phyloP scores from a whole-genome alignment of 192 early-diverging fungal species.

The Backusella sp. region DNA sequence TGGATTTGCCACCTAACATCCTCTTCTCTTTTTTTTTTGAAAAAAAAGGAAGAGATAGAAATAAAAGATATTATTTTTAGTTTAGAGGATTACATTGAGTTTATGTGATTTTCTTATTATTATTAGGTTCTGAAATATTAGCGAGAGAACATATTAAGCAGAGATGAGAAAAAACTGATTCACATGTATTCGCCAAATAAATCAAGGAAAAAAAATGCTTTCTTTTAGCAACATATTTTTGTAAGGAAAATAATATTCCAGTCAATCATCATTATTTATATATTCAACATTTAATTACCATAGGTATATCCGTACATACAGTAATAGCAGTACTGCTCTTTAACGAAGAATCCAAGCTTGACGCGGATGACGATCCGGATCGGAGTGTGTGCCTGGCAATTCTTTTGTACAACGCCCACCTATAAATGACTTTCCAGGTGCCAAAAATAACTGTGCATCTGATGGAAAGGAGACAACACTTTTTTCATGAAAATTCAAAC shows the following conservation, averaged over 20 bases:
- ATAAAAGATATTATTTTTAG: not conserved
- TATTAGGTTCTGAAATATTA: too few relatives aligned
- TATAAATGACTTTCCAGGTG: not conserved
- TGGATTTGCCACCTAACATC: not conserved
- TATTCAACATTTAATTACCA: not conserved
- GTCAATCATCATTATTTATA: too few relatives aligned
- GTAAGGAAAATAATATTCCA: too few relatives aligned
- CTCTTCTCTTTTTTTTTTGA: not conserved
- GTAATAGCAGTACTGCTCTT: not conserved
- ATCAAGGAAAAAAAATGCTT: too few relatives aligned
- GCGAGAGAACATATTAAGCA: too few relatives aligned
- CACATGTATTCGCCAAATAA: too few relatives aligned
- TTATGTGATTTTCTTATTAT: not conserved
- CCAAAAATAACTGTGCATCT: conserved; percentile 4
- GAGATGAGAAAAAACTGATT: not conserved
- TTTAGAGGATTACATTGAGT: not conserved
- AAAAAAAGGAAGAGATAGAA: not conserved
- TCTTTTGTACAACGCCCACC: not conserved
- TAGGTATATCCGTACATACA: not conserved
- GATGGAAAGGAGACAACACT: not conserved
- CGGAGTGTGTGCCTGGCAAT: not conserved
- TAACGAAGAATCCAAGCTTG: not conserved
- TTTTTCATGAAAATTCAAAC: not conserved
- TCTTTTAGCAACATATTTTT: too few relatives aligned
- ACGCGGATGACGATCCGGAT: not conserved